Conservation (phyloP, 176 grass and related monocot genomes). For the Alopecurus myosuroides region DNA sequence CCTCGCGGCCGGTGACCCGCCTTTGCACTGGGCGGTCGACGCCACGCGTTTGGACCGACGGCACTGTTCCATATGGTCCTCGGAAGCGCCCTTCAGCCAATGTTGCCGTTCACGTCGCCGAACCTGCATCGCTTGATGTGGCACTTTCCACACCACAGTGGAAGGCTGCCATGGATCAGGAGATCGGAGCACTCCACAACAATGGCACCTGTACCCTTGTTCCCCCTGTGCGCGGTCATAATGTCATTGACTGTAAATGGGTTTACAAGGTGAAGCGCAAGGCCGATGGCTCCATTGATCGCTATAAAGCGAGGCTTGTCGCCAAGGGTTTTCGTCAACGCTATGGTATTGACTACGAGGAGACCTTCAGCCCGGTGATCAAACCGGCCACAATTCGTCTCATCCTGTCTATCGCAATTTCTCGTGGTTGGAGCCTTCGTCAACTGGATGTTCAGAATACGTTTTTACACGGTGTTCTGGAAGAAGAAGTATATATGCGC, state of each 20-base stretch:
- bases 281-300: not conserved
- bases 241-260: not conserved
- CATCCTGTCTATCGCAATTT: not conserved
- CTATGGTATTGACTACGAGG: not conserved
- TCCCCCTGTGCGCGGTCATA: not conserved
- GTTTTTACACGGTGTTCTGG: too few relatives aligned
- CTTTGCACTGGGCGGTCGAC: too few relatives aligned
- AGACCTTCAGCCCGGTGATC: not conserved
- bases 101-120: too few relatives aligned
- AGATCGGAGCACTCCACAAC: not conserved
- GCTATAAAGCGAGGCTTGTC: not conserved
- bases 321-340: not conserved
- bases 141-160: not conserved
- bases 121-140: not conserved
- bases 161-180: not conserved
- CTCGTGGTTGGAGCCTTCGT: not conserved
- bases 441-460: not conserved
- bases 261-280: not conserved
- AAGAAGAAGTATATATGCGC: not conserved
- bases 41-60: too few relatives aligned
- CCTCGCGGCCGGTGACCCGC: too few relatives aligned
- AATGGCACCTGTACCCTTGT: not conserved
- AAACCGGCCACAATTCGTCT: not conserved
- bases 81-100: too few relatives aligned
- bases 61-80: too few relatives aligned